phyloP scores from a whole-genome alignment of 2,329 filamentous ascomycete species.

The Venturia pyrina region DNA sequence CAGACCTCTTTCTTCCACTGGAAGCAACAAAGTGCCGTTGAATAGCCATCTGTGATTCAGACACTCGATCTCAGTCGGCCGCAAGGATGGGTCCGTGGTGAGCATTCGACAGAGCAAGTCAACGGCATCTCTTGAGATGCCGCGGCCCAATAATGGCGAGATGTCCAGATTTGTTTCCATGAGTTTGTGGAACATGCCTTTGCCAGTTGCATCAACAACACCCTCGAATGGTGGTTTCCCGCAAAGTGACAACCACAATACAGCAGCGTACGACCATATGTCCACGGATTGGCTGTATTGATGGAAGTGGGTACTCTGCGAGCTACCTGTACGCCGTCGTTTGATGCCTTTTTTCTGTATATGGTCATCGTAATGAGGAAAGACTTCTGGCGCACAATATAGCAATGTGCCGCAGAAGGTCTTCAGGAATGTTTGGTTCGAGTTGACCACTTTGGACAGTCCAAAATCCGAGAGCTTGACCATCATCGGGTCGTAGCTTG shows the following conservation, averaged over 20 bases:
- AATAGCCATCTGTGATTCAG: slow-evolving; percentile 66
- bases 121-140: slow-evolving; percentile 57
- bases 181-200: slow-evolving; percentile 72
- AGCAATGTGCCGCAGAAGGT: slow-evolving; percentile 94
- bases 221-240: slow-evolving; percentile 72
- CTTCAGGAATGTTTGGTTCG: slow-evolving; percentile 82
- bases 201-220: slow-evolving; percentile 63
- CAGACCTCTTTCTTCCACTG: slow-evolving; percentile 21
- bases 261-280: slow-evolving; percentile 91
- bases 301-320: slow-evolving; percentile 30
- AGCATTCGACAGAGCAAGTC: slow-evolving; percentile 73
- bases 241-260: slow-evolving; percentile 80
- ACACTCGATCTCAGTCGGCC: slow-evolving; percentile 64
- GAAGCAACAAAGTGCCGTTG: slow-evolving; percentile 31
- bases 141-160: slow-evolving; percentile 46
- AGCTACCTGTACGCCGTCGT: slow-evolving; percentile 43
- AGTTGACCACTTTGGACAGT: slow-evolving; percentile 85
- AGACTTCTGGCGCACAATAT: slow-evolving; percentile 95
- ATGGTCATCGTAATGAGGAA: slow-evolving; percentile 62
- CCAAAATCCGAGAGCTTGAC: slow-evolving; percentile 97
- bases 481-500: slow-evolving; percentile 58
- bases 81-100: slow-evolving; percentile 64
- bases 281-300: slow-evolving; percentile 89
- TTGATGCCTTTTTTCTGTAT: slow-evolving; percentile 52
- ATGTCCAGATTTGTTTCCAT: slow-evolving; percentile 68